These are phyloP conservation scores for Globisporangium nunn DNA, from an alignment of 352 stramenopile genomes.

Conservation along the genomic window DNA sequence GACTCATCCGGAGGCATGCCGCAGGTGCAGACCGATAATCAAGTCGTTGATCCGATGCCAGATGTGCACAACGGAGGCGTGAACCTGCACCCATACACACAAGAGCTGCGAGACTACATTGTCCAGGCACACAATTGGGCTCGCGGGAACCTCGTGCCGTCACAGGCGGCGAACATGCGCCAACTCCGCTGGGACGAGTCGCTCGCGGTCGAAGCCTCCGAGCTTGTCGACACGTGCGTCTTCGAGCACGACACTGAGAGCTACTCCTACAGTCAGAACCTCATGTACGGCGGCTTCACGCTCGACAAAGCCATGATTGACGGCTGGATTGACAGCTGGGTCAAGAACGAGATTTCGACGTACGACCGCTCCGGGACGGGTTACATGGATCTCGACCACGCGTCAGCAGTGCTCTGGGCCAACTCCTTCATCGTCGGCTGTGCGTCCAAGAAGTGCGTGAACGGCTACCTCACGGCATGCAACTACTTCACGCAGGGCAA, in stretches of 20 bases:
- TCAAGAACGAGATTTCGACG: constrained; percentile 23
- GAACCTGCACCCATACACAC: constrained; percentile 26
- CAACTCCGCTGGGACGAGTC: constrained; percentile 26
- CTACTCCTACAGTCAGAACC: constrained; percentile 32
- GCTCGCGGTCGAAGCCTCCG: constrained; percentile 28
- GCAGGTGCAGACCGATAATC: constrained; percentile 6
- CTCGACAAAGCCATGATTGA: constrained; percentile 20
- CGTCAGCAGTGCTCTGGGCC: constrained; percentile 32
- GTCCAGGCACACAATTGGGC: constrained; percentile 29
- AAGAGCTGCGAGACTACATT: constrained; percentile 25
- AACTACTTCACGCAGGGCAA: constrained; percentile 34
- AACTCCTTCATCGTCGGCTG: constrained; percentile 29
- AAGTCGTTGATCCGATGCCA: constrained; percentile 11
- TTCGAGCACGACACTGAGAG: constrained; percentile 32
- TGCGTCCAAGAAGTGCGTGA: constrained; percentile 26
- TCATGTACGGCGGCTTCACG: constrained; percentile 22
- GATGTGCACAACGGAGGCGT: constrained; percentile 25
- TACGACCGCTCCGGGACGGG: constrained; percentile 20
- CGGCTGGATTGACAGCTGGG: constrained; percentile 27
- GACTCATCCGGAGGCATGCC: constrained; percentile 3
- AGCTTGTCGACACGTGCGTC: constrained; percentile 30
- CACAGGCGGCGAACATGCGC: constrained; percentile 28
- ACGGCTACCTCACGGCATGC: constrained; percentile 28
- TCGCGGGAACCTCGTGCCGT: constrained; percentile 18
- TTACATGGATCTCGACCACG: constrained; percentile 30